Conservation (phyloP, 805 yeast species). For the Saturnispora kantuleensis region DNA sequence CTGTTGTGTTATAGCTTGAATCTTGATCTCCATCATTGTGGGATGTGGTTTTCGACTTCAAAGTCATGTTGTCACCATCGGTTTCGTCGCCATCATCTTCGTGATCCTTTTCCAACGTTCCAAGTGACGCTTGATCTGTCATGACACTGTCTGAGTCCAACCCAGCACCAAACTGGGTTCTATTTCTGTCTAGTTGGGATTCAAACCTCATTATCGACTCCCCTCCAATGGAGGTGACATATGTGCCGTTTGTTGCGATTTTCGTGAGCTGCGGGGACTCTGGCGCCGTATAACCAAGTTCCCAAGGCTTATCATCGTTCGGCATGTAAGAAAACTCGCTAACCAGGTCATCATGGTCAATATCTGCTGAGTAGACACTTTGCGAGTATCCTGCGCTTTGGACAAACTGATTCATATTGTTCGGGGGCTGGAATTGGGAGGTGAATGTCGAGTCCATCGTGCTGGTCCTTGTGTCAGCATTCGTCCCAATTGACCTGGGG, state of each 20-base stretch:
- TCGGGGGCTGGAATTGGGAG: constrained; percentile 2
- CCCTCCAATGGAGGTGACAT: not conserved
- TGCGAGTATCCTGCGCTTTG: constrained; percentile 9
- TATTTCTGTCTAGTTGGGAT: constrained; percentile 3
- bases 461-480: not conserved
- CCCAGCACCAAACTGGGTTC: constrained; percentile 1
- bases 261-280: not conserved
- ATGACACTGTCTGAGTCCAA: not conserved
- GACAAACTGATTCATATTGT: constrained; percentile 7
- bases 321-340: constrained; percentile 17
- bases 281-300: constrained; percentile 9
- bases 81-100: not conserved
- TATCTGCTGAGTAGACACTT: constrained; percentile 10
- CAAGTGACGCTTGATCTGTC: not conserved
- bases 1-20: constrained; percentile 12
- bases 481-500: not conserved
- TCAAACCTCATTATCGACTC: constrained; percentile 2
- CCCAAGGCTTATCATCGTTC: constrained; percentile 17
- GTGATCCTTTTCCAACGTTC: not conserved
- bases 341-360: constrained; percentile 10
- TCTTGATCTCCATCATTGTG: constrained; percentile 2
- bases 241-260: not conserved
- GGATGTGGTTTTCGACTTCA: constrained; percentile 2
- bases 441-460: constrained; percentile 5
- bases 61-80: constrained; percentile 1